Evolutionary conservation across 495 filamentous ascomycete genomes (phyloP).

Genomic region (Talaromyces ruber): DNA sequence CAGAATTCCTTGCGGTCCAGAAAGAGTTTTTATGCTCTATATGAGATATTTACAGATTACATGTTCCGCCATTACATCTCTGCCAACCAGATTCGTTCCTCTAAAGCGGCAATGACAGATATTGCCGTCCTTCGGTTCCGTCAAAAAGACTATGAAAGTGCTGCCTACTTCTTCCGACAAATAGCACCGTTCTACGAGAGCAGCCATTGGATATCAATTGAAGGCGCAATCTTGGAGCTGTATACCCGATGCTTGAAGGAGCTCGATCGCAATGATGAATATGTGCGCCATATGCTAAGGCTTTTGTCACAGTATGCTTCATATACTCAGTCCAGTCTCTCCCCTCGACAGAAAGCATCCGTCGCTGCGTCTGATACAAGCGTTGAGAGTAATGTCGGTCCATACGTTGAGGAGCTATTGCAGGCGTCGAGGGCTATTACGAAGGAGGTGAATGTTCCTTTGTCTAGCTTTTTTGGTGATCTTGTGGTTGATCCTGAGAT

Average conservation of each 20-base stretch:
- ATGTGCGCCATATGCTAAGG: conserved; percentile 63
- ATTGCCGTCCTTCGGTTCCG: conserved; percentile 76
- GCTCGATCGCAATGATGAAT: conserved; percentile 68
- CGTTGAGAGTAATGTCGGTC: conserved; percentile 48
- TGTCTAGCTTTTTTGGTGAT: conserved; percentile 66
- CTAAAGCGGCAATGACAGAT: conserved; percentile 71
- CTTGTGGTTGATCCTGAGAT: conserved; percentile 62
- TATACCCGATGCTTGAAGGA: conserved; percentile 77
- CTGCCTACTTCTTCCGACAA: conserved; percentile 72
- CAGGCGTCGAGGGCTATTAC: conserved; percentile 50
- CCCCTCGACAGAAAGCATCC: conserved; percentile 23
- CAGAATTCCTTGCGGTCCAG: conserved; percentile 22
- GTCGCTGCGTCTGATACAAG: conserved; percentile 24
- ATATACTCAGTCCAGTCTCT: conserved; percentile 25
- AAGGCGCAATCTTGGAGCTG: conserved; percentile 76
- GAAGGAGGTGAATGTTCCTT: conserved; percentile 55
- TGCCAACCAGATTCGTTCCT: conserved; percentile 66
- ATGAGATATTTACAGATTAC: conserved; percentile 63
- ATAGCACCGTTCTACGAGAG: conserved; percentile 76
- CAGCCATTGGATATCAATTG: conserved; percentile 69
- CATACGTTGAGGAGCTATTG: conserved; percentile 60
- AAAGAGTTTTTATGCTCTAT: conserved; percentile 46
- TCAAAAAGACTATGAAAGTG: conserved; percentile 57
- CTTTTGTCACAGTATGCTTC: conserved; percentile 64
- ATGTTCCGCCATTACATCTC: conserved; percentile 66